Evolutionary conservation across 2,329 filamentous ascomycete genomes (phyloP).

Genomic region (Coniosporium tulheliwenetii): DNA sequence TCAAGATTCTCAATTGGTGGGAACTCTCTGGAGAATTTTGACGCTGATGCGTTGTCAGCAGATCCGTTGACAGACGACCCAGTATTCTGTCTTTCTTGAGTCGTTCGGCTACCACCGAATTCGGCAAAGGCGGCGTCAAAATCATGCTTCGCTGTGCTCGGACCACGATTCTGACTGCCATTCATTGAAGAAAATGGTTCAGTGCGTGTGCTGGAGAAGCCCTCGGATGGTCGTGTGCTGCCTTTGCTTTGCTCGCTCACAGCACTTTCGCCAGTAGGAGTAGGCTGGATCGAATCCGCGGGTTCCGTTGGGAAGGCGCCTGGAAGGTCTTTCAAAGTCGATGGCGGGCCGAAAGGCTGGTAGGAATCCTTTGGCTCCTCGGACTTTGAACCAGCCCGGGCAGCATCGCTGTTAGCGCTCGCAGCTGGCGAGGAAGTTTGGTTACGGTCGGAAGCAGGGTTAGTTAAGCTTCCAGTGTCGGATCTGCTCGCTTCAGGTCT

Average conservation of each 20-base stretch:
- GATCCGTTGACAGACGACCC: constrained; percentile 15
- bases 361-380: constrained; percentile 25
- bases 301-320: constrained; percentile 30
- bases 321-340: constrained; percentile 20
- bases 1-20: constrained; percentile 84
- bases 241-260: constrained; percentile 29
- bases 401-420: constrained; percentile 21
- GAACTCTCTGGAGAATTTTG: constrained; percentile 59
- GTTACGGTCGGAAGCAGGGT: constrained; percentile 20
- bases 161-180: constrained; percentile 15
- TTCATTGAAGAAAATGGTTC: constrained; percentile 23
- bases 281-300: constrained; percentile 29
- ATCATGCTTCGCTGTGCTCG: constrained; percentile 49
- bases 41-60: constrained; percentile 15
- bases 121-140: constrained; percentile 76
- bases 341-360: constrained; percentile 19
- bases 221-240: constrained; percentile 23
- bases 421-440: constrained; percentile 22
- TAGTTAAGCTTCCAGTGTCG: constrained; percentile 17
- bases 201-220: constrained; percentile 29
- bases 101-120: constrained; percentile 36
- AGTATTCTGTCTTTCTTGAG: constrained; percentile 8
- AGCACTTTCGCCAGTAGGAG: constrained; percentile 30
- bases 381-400: constrained; percentile 15
- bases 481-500: constrained; percentile 18